phyloP scores from a whole-genome alignment of 208 protist genomes.

The Trypanosoma boissoni region DNA sequence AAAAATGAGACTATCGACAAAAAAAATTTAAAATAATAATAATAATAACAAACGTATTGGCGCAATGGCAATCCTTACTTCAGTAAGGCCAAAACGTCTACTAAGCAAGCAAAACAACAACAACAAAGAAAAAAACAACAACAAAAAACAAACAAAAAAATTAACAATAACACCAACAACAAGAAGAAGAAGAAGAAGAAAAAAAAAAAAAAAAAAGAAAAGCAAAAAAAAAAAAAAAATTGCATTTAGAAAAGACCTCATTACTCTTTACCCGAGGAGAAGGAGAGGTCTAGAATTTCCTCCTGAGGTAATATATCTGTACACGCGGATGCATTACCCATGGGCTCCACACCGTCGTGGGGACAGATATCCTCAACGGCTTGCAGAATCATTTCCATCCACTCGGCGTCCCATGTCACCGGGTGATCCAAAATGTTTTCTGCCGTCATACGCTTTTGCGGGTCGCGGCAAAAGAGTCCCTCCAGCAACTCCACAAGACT shows the following conservation, averaged over 20 bases:
- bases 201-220: conserved; percentile 11
- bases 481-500: conserved; percentile 72
- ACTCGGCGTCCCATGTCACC: conserved; percentile 72
- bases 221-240: conserved; percentile 11
- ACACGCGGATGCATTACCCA: not conserved
- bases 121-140: too few species aligned
- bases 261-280: conserved; percentile 1
- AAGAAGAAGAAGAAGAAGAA: too few species aligned
- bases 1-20: too few species aligned
- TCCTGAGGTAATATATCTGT: not conserved
- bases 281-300: conserved; percentile 20
- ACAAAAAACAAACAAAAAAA: too few species aligned
- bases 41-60: too few species aligned
- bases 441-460: conserved; percentile 65
- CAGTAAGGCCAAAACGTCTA: too few species aligned
- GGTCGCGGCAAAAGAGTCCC: conserved; percentile 62
- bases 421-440: conserved; percentile 72
- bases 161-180: too few species aligned
- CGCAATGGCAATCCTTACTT: too few species aligned
- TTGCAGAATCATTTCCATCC: conserved; percentile 60
- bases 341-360: conserved; percentile 11
- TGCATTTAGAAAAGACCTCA: not conserved
- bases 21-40: too few species aligned
- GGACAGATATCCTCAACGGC: conserved; percentile 37
- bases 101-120: too few species aligned